Conservation (phyloP, 1,139 yeast genomes). For the Nadsonia commutata region DNA sequence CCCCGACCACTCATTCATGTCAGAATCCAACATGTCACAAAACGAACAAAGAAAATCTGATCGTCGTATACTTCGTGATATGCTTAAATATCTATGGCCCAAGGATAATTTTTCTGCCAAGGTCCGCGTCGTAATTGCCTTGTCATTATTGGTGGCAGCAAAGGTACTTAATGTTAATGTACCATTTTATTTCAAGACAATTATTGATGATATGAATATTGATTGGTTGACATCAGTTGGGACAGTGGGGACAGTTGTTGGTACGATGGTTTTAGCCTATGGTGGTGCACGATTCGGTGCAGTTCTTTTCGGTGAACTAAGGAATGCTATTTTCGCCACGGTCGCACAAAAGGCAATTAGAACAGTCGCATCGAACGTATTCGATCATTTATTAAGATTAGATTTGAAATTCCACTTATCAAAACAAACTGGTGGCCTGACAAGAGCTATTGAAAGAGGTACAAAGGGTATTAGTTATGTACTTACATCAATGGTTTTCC, state of each 20-base stretch:
- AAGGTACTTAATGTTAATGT: conserved; percentile 86
- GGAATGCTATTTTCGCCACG: conserved; percentile 89
- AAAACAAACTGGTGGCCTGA: conserved; percentile 89
- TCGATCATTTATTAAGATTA: conserved; percentile 63
- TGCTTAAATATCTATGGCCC: conserved; percentile 84
- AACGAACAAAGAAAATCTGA: no score
- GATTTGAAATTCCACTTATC: conserved; percentile 85
- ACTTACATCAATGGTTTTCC: conserved; percentile 90
- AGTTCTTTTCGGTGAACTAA: conserved; percentile 79
- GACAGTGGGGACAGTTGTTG: conserved; percentile 42
- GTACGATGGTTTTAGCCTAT: conserved; percentile 68
- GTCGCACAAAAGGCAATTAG: conserved; percentile 94
- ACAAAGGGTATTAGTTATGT: conserved; percentile 94
- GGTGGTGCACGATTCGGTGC: conserved; percentile 94
- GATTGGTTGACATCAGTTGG: conserved; percentile 55
- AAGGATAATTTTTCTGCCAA: conserved; percentile 52
- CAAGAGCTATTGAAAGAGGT: conserved; percentile 94
- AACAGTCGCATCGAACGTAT: conserved; percentile 78
- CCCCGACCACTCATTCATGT: no score
- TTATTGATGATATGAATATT: conserved; percentile 83
- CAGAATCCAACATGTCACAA: no score
- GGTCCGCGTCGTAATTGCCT: conserved; percentile 60
- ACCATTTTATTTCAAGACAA: conserved; percentile 82
- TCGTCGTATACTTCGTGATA: conserved; percentile 17
- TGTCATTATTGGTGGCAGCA: conserved; percentile 58